phyloP scores from a whole-genome alignment of 208 protist species.

The Trypanosomatidae sp. region DNA sequence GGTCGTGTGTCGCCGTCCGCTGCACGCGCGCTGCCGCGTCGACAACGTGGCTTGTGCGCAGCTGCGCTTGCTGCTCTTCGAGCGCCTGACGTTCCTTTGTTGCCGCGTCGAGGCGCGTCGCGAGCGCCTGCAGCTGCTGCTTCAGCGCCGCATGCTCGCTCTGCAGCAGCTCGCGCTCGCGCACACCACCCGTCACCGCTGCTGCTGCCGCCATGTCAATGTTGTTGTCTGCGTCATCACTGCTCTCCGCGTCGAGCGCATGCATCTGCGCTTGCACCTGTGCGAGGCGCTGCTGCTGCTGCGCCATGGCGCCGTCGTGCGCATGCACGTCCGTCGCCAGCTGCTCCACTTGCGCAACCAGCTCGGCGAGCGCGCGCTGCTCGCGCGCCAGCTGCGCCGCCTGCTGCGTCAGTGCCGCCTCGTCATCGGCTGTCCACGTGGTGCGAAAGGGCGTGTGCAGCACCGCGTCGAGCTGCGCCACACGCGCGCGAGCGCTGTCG shows the following conservation, averaged over 20 bases:
- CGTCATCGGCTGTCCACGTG: not conserved
- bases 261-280: no score
- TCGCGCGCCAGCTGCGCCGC: not conserved
- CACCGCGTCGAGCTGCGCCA: not conserved
- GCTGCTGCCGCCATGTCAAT: not conserved
- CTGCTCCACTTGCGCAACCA: not conserved
- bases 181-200: slow-evolving; percentile 7
- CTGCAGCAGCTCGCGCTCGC: slow-evolving; percentile 22
- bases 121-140: slow-evolving; percentile 9
- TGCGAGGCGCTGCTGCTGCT: not conserved
- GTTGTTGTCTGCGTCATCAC: not conserved
- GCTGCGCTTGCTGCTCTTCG: slow-evolving; percentile 24
- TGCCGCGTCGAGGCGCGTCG: slow-evolving; percentile 18
- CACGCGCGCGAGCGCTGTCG: not conserved
- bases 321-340: not conserved
- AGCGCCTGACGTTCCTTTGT: slow-evolving; percentile 22
- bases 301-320: not conserved
- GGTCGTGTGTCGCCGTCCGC: slow-evolving; percentile 38
- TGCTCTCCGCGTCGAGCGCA: no score
- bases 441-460: not conserved
- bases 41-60: slow-evolving; percentile 20
- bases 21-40: slow-evolving; percentile 33
- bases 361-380: not conserved
- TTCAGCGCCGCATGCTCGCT: slow-evolving; percentile 11
- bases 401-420: not conserved